Evolutionary conservation across 2,329 filamentous ascomycete species (phyloP).

Genomic region (Trichothecium roseum): DNA sequence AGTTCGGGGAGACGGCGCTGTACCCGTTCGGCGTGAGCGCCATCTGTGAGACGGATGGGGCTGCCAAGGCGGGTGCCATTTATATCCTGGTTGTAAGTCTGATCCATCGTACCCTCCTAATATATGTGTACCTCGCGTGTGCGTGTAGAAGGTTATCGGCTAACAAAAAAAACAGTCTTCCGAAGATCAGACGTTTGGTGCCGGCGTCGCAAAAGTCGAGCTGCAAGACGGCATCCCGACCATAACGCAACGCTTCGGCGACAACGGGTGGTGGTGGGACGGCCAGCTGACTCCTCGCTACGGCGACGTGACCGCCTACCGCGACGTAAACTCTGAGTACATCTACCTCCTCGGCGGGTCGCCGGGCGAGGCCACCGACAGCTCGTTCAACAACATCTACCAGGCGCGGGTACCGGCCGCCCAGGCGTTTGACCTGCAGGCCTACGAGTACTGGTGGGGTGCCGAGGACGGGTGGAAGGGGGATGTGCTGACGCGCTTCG

Average conservation of each 20-base stretch:
- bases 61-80: constrained; percentile 16
- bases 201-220: constrained; percentile 23
- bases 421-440: constrained; percentile 22
- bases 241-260: constrained; percentile 20
- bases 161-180: no score
- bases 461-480: constrained; percentile 23
- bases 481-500: constrained; percentile 18
- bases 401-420: constrained; percentile 21
- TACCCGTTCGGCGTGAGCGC: constrained; percentile 28
- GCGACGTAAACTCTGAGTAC: constrained; percentile 24
- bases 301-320: constrained; percentile 25
- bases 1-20: constrained; percentile 22
- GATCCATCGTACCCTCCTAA: no score
- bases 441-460: constrained; percentile 28
- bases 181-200: constrained; percentile 10
- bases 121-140: no score
- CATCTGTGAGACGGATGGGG: constrained; percentile 21
- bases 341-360: constrained; percentile 28
- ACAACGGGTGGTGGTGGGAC: constrained; percentile 25
- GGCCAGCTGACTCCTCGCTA: constrained; percentile 18
- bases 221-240: constrained; percentile 21
- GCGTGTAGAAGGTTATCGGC: no score
- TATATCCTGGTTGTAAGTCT: constrained; percentile 24
- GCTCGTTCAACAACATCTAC: constrained; percentile 20
- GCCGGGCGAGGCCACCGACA: constrained; percentile 16